These are phyloP conservation scores for Mimosa bimucronata DNA, from an alignment of 306 rosid genomes.

Conservation along the genomic window DNA sequence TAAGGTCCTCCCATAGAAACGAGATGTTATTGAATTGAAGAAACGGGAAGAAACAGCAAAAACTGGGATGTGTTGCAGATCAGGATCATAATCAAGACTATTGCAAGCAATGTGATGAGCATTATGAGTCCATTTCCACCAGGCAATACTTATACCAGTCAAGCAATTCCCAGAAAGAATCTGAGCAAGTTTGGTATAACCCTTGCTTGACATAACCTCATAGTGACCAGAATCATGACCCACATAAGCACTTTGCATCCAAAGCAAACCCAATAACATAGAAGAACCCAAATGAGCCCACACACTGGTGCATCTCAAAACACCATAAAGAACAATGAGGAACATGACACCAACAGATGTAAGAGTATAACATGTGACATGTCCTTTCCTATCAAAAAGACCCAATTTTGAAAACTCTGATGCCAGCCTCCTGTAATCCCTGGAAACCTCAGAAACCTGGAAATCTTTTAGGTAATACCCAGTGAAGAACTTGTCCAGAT, in stretches of 20 bases:
- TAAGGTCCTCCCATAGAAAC: conserved; percentile 69
- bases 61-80: conserved; percentile 85
- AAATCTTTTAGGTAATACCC: conserved; percentile 57
- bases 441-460: conserved; percentile 67
- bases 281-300: conserved; percentile 76
- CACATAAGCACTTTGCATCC: conserved; percentile 84
- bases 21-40: conserved; percentile 59
- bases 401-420: conserved; percentile 60
- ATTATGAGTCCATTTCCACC: conserved; percentile 99
- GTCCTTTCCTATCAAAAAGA: conserved; percentile 68
- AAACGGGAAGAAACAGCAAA: conserved; percentile 70
- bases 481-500: conserved; percentile 64
- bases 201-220: conserved; percentile 56
- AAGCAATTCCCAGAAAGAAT: conserved; percentile 79
- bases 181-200: conserved; percentile 57
- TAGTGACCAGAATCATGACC: conserved; percentile 94
- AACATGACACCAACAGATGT: conserved; percentile 49
- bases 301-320: conserved; percentile 42
- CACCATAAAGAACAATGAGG: conserved; percentile 54
- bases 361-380: conserved; percentile 39
- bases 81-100: conserved; percentile 87
- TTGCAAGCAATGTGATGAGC: conserved; percentile 88
- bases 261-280: conserved; percentile 69
- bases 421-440: conserved; percentile 64
- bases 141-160: conserved; percentile 89